Percentiles rank a stretch among this genome's conserved stretches.
phyloP scores from a whole-genome alignment of 495 filamentous ascomycete genomes.

The Parathielavia appendiculata region DNA sequence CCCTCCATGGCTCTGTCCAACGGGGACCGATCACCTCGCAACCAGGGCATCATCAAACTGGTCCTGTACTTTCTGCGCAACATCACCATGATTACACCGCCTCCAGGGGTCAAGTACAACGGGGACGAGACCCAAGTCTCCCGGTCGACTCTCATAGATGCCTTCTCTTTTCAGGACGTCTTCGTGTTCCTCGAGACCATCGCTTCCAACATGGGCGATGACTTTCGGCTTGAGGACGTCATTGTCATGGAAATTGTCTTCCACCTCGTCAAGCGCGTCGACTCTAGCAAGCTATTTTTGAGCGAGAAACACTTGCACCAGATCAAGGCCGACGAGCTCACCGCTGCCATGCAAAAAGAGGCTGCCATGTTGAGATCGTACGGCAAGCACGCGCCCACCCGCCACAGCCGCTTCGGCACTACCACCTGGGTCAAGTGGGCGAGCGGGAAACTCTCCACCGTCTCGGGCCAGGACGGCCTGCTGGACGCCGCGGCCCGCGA shows the following conservation, averaged over 20 bases:
- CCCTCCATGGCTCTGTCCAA: constrained; percentile 79
- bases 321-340: constrained; percentile 67
- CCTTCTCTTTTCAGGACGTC: constrained; percentile 84
- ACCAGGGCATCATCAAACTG: constrained; percentile 91
- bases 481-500: constrained; percentile 67
- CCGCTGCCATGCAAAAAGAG: constrained; percentile 69
- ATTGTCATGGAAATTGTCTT: constrained; percentile 85
- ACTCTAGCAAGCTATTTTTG: constrained; percentile 82
- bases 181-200: constrained; percentile 78
- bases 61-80: constrained; percentile 87
- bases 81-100: constrained; percentile 73
- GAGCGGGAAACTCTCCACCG: constrained; percentile 72
- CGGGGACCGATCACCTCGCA: constrained; percentile 68
- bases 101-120: constrained; percentile 48
- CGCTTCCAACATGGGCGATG: constrained; percentile 84
- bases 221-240: constrained; percentile 84
- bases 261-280: constrained; percentile 84
- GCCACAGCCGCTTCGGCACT: constrained; percentile 92
- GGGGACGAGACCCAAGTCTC: constrained; percentile 86
- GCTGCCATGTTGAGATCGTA: constrained; percentile 72
- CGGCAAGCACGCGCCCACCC: constrained; percentile 71
- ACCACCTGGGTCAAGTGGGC: constrained; percentile 96
- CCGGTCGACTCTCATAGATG: constrained; percentile 79
- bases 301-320: constrained; percentile 61
- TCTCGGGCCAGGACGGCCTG: constrained; percentile 82